Base-by-base conservation (phyloP, 352 stramenopile species). In the Globisporangium canariense region DNA sequence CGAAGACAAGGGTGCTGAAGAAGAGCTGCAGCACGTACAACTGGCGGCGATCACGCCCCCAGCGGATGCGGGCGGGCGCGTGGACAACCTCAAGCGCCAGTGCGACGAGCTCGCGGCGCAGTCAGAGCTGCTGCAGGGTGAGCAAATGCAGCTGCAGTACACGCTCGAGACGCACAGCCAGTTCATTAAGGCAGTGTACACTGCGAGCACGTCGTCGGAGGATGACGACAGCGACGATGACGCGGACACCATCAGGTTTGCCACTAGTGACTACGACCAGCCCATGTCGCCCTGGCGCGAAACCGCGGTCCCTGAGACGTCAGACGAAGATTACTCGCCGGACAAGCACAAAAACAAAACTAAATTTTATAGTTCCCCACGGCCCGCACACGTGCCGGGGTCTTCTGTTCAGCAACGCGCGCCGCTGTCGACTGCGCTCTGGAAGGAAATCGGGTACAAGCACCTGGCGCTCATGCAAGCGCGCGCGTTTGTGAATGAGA, bases 251-350 rank as follows among this genome's bases (percentile, higher is more conserved):
- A 58, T 58, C 5, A 34, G 32, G 18, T 58, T 32, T 32, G 52
- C 20, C 52, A 32, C 52, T 20, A n/a, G n/a, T 30, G 36, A 62
- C 58, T 2, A 65, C 52, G 16, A 69, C 63, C 11, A 61, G 40
- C 20, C 73, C 65, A 34, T 56, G 61, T 40, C 40, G 2, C 41
- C 66, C 2, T 75, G 67, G 61, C 71, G 62, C 54, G 52, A 68
- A 36, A 25, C 25, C 4, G 20, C 22, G 25, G 58, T 60, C 10
- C 56, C 65, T 2, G 46, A 63, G 43, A 76, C 70, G n/a, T 77
- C 68, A 8, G 67, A 73, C 43, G 76, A 83, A 51, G 75, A 79
- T 36, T 59, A 79, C 10, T 86, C 75, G 49, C 73, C 73, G 9
- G 59, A 74, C 18, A 52, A 62, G 59, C 73, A 57, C 38, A 67